Evolutionary conservation across 345 rosid genomes (phyloP).

Genomic region (Pistacia vera): DNA sequence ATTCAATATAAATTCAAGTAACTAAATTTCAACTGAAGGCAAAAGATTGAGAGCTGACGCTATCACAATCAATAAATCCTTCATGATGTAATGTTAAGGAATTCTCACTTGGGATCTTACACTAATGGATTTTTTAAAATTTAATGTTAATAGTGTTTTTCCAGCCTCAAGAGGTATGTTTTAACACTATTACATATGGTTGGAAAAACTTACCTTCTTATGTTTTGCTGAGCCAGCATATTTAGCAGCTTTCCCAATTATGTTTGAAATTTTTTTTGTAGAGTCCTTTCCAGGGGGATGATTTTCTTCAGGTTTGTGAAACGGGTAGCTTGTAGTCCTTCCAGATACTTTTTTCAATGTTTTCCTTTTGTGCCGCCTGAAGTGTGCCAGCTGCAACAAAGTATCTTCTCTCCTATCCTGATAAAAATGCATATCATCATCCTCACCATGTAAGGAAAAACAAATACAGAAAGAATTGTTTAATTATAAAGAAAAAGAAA

Average conservation of each 20-base stretch:
- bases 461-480: not conserved
- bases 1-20: not conserved
- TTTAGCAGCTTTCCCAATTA: slow-evolving; percentile 86
- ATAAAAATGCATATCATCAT: slow-evolving; percentile 32
- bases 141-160: not conserved
- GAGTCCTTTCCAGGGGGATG: slow-evolving; percentile 92
- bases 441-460: slow-evolving; percentile 10
- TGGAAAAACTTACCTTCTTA: slow-evolving; percentile 64
- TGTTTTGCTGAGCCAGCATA: slow-evolving; percentile 84
- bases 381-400: slow-evolving; percentile 73
- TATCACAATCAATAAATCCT: not conserved
- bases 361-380: slow-evolving; percentile 92
- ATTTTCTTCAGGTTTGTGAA: slow-evolving; percentile 94
- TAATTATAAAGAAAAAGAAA: slow-evolving; percentile 9
- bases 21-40: not conserved
- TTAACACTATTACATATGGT: slow-evolving; percentile 12
- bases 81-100: not conserved
- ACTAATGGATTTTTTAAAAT: not conserved
- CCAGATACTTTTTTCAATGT: slow-evolving; percentile 67
- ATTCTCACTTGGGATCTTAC: not conserved
- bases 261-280: slow-evolving; percentile 76
- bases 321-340: slow-evolving; percentile 68
- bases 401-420: slow-evolving; percentile 99
- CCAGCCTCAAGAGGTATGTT: not conserved
- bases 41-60: not conserved